A percentile compares a stretch with the other conserved stretches of the same genome.
Evolutionary conservation across 805 yeast genomes (phyloP).

Genomic region (Nakazawaea ernobii): DNA sequence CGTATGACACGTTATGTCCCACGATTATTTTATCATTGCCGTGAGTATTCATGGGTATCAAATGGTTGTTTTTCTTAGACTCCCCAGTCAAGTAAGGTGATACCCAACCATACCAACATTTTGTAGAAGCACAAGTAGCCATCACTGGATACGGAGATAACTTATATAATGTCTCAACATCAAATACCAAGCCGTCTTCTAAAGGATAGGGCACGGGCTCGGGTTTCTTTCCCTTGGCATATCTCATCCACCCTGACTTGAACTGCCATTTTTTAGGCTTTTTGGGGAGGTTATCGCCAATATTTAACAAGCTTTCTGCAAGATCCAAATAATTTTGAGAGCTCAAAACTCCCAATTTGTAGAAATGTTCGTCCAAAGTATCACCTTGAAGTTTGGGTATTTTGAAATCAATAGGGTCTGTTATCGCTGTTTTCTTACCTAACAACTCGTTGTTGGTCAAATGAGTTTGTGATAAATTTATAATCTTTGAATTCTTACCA

Average conservation of each 20-base stretch:
- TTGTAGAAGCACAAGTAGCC: conserved; percentile 70
- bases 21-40: conserved; percentile 53
- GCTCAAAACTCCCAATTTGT: conserved; percentile 54
- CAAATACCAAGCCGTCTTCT: conserved; percentile 75
- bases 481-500: conserved; percentile 27
- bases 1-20: conserved; percentile 90
- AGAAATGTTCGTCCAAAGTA: conserved; percentile 80
- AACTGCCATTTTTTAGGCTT: conserved; percentile 50
- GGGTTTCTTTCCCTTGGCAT: conserved; percentile 50
- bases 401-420: conserved; percentile 51
- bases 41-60: conserved; percentile 68
- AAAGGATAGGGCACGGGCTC: conserved; percentile 57
- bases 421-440: conserved; percentile 64
- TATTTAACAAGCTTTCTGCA: conserved; percentile 36
- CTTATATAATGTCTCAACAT: conserved; percentile 82
- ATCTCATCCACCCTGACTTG: conserved; percentile 77
- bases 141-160: conserved; percentile 67
- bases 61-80: conserved; percentile 45
- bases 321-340: conserved; percentile 55
- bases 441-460: conserved; percentile 58
- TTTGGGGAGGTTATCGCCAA: conserved; percentile 29
- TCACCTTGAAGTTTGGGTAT: conserved; percentile 73
- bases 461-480: conserved; percentile 54
- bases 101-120: conserved; percentile 94
- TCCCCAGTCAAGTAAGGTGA: conserved; percentile 74